Evolutionary conservation across 257 asterid species (phyloP).

Genomic region (Rehmannia glutinosa): DNA sequence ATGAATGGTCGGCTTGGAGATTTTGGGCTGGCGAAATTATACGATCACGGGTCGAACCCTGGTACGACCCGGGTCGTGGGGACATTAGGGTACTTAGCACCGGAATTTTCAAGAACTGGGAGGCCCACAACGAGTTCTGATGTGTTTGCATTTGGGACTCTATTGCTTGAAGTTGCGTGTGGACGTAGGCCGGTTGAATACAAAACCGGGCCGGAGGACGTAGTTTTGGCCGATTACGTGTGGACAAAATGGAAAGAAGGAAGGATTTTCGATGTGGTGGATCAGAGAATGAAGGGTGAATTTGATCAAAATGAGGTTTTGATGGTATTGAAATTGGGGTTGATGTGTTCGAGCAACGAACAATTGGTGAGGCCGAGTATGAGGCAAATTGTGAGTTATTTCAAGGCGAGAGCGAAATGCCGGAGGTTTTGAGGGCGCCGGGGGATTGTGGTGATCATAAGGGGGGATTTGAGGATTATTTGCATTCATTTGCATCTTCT

Average conservation of each 20-base stretch:
- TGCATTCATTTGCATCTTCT: slow-evolving; percentile 46
- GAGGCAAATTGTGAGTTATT: slow-evolving; percentile 47
- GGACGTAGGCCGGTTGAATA: slow-evolving; percentile 61
- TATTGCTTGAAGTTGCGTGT: slow-evolving; percentile 47
- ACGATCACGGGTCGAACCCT: slow-evolving; percentile 54
- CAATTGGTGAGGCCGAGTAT: slow-evolving; percentile 43
- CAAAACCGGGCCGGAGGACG: slow-evolving; percentile 34
- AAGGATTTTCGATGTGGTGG: slow-evolving; percentile 41
- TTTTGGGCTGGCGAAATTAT: slow-evolving; percentile 60
- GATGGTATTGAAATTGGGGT: slow-evolving; percentile 48
- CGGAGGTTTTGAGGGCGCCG: slow-evolving; percentile 34
- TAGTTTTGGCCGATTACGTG: slow-evolving; percentile 44
- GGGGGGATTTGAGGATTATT: slow-evolving; percentile 44
- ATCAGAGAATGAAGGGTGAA: slow-evolving; percentile 28
- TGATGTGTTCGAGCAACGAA: slow-evolving; percentile 40
- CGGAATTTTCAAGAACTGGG: slow-evolving; percentile 55
- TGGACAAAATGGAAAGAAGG: slow-evolving; percentile 43
- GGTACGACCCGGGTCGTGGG: slow-evolving; percentile 64
- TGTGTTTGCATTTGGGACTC: slow-evolving; percentile 53
- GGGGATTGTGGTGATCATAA: slow-evolving; percentile 16
- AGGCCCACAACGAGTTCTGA: slow-evolving; percentile 51
- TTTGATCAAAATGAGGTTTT: slow-evolving; percentile 31
- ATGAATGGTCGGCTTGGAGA: slow-evolving; percentile 55
- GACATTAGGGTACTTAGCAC: slow-evolving; percentile 68
- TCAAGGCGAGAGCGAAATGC: slow-evolving; percentile 34